Evolutionary conservation across 1,139 yeast genomes (phyloP).

Genomic region (Hyphopichia fennica): DNA sequence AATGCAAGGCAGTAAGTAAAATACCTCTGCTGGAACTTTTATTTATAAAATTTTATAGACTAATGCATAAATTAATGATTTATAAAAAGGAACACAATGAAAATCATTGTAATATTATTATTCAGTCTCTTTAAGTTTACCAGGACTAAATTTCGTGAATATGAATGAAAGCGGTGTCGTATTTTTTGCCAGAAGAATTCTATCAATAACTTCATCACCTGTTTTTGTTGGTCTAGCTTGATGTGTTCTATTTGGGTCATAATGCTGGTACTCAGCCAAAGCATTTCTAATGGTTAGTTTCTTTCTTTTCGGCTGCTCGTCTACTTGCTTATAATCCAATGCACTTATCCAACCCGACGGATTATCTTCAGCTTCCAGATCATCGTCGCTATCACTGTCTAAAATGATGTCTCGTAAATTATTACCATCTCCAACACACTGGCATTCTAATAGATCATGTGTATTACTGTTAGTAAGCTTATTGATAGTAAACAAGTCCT

Average conservation of each 20-base stretch:
- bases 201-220: conserved; percentile 12
- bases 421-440: conserved; percentile 56
- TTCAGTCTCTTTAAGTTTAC: not conserved
- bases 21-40: not conserved
- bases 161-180: not conserved
- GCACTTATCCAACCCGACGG: conserved; percentile 53
- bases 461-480: conserved; percentile 64
- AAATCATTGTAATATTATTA: too few relatives aligned
- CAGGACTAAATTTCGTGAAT: conserved; percentile 1
- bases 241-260: conserved; percentile 39
- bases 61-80: not conserved
- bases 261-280: conserved; percentile 60
- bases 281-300: conserved; percentile 53
- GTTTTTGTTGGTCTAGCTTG: not conserved
- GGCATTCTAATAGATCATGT: conserved; percentile 79
- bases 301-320: conserved; percentile 27
- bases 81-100: too few relatives aligned
- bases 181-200: conserved; percentile 4
- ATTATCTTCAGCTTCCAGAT: conserved; percentile 15
- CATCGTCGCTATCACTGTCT: conserved; percentile 11
- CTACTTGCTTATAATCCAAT: conserved; percentile 39
- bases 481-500: conserved; percentile 68
- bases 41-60: not conserved
- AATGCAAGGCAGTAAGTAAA: not conserved
- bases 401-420: conserved; percentile 13